Conservation (phyloP, 108 stramenopile genomes). For the Aurantiochytrium sp. region DNA sequence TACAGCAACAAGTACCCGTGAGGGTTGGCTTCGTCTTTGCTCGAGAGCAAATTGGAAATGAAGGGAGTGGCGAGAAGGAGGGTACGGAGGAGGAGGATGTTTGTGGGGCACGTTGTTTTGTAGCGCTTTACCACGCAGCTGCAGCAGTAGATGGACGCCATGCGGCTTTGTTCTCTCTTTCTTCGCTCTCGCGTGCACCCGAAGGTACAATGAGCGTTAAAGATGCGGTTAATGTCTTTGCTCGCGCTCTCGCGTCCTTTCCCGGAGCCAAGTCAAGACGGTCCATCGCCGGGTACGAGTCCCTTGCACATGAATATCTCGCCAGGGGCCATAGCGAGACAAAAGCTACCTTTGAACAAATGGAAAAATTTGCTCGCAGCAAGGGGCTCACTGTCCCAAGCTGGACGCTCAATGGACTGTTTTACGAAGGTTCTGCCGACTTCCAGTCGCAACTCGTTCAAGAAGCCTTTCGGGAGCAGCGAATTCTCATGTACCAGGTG, state of each 20-base stretch:
- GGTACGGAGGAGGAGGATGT: background rate
- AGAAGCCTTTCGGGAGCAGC: background rate
- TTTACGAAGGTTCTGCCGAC: background rate
- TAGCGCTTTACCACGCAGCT: background rate
- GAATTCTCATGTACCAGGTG: background rate
- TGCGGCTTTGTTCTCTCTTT: background rate
- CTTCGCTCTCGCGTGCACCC: background rate
- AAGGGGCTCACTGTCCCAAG: background rate
- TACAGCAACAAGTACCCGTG: slow-evolving; percentile 32
- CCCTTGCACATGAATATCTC: background rate
- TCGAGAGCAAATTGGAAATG: background rate
- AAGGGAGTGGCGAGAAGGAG: background rate
- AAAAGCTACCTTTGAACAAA: background rate
- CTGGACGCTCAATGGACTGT: background rate
- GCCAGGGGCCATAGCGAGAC: background rate
- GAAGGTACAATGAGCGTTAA: background rate
- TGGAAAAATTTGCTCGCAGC: background rate
- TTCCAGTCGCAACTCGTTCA: background rate
- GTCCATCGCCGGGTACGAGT: background rate
- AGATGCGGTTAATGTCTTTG: background rate
- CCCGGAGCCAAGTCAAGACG: background rate
- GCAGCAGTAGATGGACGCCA: background rate
- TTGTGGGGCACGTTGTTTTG: background rate
- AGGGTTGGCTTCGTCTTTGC: slow-evolving; percentile 42
- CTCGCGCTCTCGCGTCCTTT: background rate